These are phyloP conservation scores for Blastomyces emzantsi DNA, from an alignment of 2,329 filamentous ascomycete genomes.

Conservation along the genomic window DNA sequence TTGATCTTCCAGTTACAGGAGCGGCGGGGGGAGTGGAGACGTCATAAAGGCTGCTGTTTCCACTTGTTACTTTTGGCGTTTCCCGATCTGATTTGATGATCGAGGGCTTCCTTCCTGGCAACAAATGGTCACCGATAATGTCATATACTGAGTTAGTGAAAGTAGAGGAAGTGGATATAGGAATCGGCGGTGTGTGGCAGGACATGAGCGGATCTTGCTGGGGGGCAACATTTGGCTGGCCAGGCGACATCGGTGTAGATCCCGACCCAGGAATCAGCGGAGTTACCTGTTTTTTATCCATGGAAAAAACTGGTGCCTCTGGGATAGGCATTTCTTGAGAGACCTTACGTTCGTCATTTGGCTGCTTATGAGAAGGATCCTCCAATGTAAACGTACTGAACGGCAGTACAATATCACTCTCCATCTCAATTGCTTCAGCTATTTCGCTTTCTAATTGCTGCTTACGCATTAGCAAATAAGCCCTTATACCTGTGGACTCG, in stretches of 20 bases:
- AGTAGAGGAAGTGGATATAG: neutral
- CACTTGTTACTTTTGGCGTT: neutral
- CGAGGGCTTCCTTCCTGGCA: conserved; percentile 17
- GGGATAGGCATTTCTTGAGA: neutral
- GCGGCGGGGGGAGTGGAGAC: neutral
- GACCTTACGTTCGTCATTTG: neutral
- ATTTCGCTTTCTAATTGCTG: conserved; percentile 3
- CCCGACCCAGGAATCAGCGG: neutral
- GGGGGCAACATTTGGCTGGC: neutral
- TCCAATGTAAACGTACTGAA: neutral
- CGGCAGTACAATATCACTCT: neutral
- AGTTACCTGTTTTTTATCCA: neutral
- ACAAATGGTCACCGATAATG: conserved; percentile 21
- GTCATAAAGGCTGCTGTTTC: neutral
- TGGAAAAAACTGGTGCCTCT: neutral
- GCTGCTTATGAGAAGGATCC: conserved; percentile 7
- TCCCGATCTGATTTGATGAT: neutral
- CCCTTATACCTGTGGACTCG: neutral
- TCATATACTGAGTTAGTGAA: neutral
- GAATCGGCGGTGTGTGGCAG: neutral
- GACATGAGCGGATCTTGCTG: neutral
- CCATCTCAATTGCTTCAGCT: conserved; percentile 1
- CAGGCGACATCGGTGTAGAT: neutral
- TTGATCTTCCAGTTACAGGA: neutral
- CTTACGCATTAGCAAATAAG: neutral